Conservation (phyloP, 345 rosid species). For the Corchorus olitorius region DNA sequence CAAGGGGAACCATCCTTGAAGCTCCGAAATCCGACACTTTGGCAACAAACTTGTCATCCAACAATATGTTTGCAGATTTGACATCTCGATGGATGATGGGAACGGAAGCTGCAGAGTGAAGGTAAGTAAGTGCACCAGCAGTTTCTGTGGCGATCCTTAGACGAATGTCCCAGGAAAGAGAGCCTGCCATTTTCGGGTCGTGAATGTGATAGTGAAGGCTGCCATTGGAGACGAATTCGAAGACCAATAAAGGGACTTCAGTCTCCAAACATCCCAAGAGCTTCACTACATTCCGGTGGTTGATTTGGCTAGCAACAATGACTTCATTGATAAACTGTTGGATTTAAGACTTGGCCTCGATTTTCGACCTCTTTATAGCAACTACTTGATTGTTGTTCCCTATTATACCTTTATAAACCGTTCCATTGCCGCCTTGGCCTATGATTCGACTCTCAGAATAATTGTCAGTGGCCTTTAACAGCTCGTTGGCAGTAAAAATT, state of each 20-base stretch:
- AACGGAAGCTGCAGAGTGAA: slow-evolving; percentile 18
- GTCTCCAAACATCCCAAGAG: slow-evolving; percentile 24
- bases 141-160: slow-evolving; percentile 20
- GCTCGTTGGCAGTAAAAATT: neutral
- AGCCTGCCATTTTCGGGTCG: neutral
- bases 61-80: slow-evolving; percentile 23
- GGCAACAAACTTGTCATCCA: slow-evolving; percentile 22
- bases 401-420: slow-evolving; percentile 4
- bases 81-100: slow-evolving; percentile 25
- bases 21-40: slow-evolving; percentile 26
- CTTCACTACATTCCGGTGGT: slow-evolving; percentile 28
- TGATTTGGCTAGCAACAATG: slow-evolving; percentile 23
- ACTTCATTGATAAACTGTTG: slow-evolving; percentile 29
- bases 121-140: slow-evolving; percentile 22
- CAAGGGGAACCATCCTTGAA: slow-evolving; percentile 20
- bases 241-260: slow-evolving; percentile 35
- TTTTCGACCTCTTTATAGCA: slow-evolving; percentile 20
- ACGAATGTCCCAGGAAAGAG: slow-evolving; percentile 19
- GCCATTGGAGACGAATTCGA: slow-evolving; percentile 30
- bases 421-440: slow-evolving; percentile 9
- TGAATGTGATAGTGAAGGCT: slow-evolving; percentile 33
- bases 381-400: neutral
- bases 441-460: neutral
- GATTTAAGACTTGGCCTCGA: slow-evolving; percentile 12
- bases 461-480: slow-evolving; percentile 1